These are phyloP conservation scores for Paramecium sonneborni DNA, from an alignment of 73 alveolate genomes.

Conservation along the genomic window DNA sequence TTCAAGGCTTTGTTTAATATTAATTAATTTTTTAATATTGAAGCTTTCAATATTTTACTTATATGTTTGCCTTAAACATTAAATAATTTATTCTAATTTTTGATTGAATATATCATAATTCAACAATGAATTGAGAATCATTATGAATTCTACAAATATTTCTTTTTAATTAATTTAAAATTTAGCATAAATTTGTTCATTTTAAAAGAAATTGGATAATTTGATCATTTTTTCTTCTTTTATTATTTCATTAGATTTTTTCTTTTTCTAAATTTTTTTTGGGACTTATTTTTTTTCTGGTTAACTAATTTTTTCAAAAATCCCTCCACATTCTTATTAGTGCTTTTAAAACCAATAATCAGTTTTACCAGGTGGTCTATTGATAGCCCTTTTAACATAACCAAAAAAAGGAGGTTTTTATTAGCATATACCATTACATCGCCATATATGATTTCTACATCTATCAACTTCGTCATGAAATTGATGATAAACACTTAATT, in stretches of 20 bases:
- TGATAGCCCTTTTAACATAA: constrained; percentile 76
- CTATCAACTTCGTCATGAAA: constrained; percentile 87
- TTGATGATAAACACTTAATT: constrained; percentile 79
- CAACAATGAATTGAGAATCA: neutral
- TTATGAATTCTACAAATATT: neutral
- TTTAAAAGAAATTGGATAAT: neutral
- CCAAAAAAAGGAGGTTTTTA: constrained; percentile 86
- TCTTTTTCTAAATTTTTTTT: neutral
- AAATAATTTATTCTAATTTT: neutral
- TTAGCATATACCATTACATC: constrained; percentile 87
- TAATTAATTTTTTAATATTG: neutral
- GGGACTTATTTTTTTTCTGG: constrained; percentile 62
- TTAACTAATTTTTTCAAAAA: constrained; percentile 74
- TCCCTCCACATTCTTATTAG: constrained; percentile 81
- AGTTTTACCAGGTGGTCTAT: constrained; percentile 66
- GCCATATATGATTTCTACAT: constrained; percentile 84
- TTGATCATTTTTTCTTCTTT: neutral
- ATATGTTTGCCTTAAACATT: neutral
- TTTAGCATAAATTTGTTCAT: neutral
- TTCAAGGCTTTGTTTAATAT: neutral
- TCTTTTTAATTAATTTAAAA: neutral
- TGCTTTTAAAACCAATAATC: constrained; percentile 78
- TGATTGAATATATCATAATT: neutral
- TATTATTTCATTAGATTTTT: neutral
- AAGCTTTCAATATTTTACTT: neutral